phyloP scores from a whole-genome alignment of 2,329 filamentous ascomycete species.

The Verticillium alfalfae region DNA sequence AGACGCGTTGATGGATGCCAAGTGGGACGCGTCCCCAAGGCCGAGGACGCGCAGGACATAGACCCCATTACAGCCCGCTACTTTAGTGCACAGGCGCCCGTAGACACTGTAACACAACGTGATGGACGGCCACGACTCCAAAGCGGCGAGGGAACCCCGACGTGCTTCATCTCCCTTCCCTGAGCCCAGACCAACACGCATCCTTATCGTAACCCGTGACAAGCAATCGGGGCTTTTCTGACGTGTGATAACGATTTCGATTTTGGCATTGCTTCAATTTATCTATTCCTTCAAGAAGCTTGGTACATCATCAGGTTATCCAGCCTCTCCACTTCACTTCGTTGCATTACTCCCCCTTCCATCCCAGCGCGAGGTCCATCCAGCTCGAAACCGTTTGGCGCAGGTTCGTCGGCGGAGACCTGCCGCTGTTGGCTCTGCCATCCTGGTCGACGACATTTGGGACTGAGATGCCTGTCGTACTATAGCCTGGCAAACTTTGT shows the following conservation, averaged over 20 bases:
- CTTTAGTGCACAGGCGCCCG: not conserved
- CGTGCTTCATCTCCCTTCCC: not conserved
- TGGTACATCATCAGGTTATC: not conserved
- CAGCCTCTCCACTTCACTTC: not conserved
- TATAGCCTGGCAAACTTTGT: not conserved
- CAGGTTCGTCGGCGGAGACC: not conserved
- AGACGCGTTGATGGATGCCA: not conserved
- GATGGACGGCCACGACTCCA: not conserved
- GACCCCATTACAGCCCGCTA: not conserved
- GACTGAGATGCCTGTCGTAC: not conserved
- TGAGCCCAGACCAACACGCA: not conserved
- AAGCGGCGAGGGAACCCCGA: not conserved
- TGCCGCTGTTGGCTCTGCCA: not conserved
- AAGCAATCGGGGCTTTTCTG: not conserved
- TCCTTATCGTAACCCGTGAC: not conserved
- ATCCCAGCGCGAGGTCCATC: not conserved
- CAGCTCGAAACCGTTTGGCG: not conserved
- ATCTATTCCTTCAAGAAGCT: not conserved
- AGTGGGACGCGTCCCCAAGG: not conserved
- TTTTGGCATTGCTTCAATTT: not conserved
- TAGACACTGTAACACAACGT: not conserved
- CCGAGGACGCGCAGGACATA: not conserved
- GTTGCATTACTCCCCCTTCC: not conserved
- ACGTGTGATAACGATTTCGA: not conserved
- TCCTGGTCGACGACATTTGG: not conserved